A percentile compares a stretch with the other conserved stretches of the same genome.
Evolutionary conservation across 78 protist species (phyloP).

Genomic region (Salpingoeca rosetta): DNA sequence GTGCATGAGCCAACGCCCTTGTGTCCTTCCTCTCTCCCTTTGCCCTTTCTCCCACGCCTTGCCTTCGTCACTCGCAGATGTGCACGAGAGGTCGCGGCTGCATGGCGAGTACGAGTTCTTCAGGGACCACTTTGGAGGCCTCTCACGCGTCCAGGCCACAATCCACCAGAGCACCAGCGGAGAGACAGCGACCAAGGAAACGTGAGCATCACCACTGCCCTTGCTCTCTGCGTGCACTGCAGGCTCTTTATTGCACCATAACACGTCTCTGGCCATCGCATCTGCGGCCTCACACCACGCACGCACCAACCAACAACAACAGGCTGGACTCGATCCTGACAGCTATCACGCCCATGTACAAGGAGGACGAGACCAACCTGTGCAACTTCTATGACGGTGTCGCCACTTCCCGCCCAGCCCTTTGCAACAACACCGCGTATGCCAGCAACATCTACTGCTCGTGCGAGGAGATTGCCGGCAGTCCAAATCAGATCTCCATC

Average conservation of each 20-base stretch:
- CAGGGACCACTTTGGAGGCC: not conserved
- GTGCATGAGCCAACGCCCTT: too few relatives aligned
- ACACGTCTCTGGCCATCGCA: not conserved
- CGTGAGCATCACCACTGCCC: not conserved
- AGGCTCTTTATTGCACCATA: not conserved
- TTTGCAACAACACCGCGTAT: not conserved
- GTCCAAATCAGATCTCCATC: not conserved
- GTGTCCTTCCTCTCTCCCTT: too few relatives aligned
- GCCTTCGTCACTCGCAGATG: not conserved
- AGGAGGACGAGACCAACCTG: not conserved
- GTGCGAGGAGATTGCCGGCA: not conserved
- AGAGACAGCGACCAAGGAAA: not conserved
- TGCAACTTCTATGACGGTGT: not conserved
- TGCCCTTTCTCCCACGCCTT: not conserved
- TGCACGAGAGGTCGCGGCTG: not conserved
- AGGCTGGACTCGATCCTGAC: not conserved
- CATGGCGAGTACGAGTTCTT: not conserved
- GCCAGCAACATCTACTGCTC: not conserved
- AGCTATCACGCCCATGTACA: not conserved
- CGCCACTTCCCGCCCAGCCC: not conserved
- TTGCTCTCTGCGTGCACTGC: not conserved
- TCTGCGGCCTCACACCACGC: not conserved
- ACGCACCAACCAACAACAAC: not conserved
- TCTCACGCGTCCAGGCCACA: not conserved
- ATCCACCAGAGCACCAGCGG: not conserved